Evolutionary conservation across 1,139 yeast species (phyloP), one percentile per base, ranked within the genome.

Genomic region (Scheffersomyces illinoinensis): DNA sequence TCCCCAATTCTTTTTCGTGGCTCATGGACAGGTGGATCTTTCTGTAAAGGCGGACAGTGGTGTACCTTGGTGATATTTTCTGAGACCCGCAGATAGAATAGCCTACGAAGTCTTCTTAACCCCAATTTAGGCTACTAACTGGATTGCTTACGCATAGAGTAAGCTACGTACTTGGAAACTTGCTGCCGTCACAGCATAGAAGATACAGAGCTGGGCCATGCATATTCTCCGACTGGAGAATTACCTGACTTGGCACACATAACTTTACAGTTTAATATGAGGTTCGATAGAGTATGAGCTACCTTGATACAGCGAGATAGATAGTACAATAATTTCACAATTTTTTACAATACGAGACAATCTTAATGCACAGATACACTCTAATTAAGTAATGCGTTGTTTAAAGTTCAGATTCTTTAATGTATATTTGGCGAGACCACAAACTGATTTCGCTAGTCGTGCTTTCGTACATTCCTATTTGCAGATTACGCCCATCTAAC

Each of bases 401-500:
- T 33, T 12, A 33, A 33, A 33, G 43, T 33, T 33, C 17, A 33
- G 43, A 12, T 33, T 2, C 43, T 33, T 33, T 4, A 33, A 33
- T 33, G 17, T 33, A 33, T 33, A 33, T 33, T 24, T 33, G 43
- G 43, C 17, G 43, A 33, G 43, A 33, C 3, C 14, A 33, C 43
- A 33, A 33, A 33, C 17, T 26, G 33, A 6, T 2, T 4, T 12
- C 12, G 43, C 43, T 33, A 3, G 43, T 33, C 43, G 43, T 33
- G 10, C 43, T 33, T 33, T 33, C 43, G 43, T 33, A 33, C 43
- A 33, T 33, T 33, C 43, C 43, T 33, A 12, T 33, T 8, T 33
- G 43, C 43, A 33, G 43, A 33, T 33, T 33, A 14, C 43, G 17
- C 4, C 8, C 53, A 24, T 18, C 57, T 59, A 68, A 54, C 71